These are phyloP conservation scores for Saccharomyces jurei DNA, from an alignment of 805 yeast species.

Conservation along the genomic window DNA sequence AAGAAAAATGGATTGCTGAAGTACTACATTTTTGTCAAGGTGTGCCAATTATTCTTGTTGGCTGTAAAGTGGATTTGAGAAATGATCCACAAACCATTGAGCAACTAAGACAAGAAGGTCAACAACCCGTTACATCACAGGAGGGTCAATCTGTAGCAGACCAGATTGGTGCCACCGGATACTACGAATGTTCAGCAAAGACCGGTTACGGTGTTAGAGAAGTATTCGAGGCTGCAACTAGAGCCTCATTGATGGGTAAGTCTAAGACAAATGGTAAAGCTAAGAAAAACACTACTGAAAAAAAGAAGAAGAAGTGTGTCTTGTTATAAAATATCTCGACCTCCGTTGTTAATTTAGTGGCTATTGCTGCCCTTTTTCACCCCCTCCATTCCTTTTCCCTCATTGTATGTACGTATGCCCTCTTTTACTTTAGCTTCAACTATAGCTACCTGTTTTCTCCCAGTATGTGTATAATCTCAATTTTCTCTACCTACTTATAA, in stretches of 20 bases:
- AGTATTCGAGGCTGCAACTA: constrained; percentile 86
- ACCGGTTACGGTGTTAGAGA: constrained; percentile 87
- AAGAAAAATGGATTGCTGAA: constrained; percentile 93
- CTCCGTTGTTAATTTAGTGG: not conserved
- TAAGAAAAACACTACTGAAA: constrained; percentile 31
- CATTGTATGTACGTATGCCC: constrained; percentile 1
- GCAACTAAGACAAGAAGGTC: constrained; percentile 62
- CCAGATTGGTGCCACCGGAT: constrained; percentile 79
- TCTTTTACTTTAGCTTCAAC: constrained; percentile 1
- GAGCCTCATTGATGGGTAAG: constrained; percentile 75
- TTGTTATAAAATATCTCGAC: constrained; percentile 40
- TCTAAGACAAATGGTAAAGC: constrained; percentile 16
- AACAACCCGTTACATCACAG: constrained; percentile 69
- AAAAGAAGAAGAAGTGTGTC: constrained; percentile 63
- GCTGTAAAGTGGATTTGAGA: constrained; percentile 86
- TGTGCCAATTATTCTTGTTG: constrained; percentile 86
- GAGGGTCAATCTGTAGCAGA: constrained; percentile 86
- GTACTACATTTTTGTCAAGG: constrained; percentile 91
- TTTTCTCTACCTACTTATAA: not conserved
- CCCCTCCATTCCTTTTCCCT: not conserved
- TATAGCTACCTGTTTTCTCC: not conserved
- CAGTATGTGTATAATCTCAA: not conserved
- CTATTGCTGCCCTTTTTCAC: not conserved
- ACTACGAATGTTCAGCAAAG: constrained; percentile 89
- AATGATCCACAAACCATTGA: constrained; percentile 72